Evolutionary conservation across 106 monocot genomes (phyloP), one percentile per base, ranked within the genome.

Genomic region (Vanilla planifolia): DNA sequence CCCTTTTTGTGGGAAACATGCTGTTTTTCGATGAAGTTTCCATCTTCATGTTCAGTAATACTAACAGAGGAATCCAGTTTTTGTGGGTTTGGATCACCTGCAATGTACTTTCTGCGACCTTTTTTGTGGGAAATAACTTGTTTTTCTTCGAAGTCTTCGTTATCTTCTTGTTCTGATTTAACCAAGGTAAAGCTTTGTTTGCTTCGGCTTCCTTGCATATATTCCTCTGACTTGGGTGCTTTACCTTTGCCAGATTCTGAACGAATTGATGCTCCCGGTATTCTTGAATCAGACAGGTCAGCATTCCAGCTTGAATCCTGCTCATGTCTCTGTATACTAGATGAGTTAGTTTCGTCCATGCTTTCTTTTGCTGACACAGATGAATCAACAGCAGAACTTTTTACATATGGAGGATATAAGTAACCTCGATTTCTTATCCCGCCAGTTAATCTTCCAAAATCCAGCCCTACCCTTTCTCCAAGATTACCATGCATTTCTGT

Each of bases 401-500:
- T 61, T 43, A 45, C 43, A 71, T 79, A 83, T 37, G 72, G 81
- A 24, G 83, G 66, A 33, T 8, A 66, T 37, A 10, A 62, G 35
- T 68, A 64, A 62, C 61, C 67, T 64, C 57, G 70, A 32, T 80
- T 76, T 74, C 53, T 88, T 6, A 88, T 32, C 33, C 88, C 88
- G 68, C 83, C 80, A 24, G 64, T 83, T 77, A 84, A 62, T 52
- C 57, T 80, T 48, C 74, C 80, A 68, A 77, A 71, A 37, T 70
- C 75, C 55, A 84, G 59, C 8, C 65, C 64, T 5, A n/a, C 34
- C 2, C 22, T 43, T 19, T 36, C 43, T 59, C 69, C 68, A 22
- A 57, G 22, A 30, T 70, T 61, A 43, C 72, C 35, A 39, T 61
- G 42, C 32, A 46, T 34, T 34, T 55, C 48, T 28, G 58, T 37